phyloP scores from a whole-genome alignment of 352 stramenopile species.

The Phytophthora parvispora region DNA sequence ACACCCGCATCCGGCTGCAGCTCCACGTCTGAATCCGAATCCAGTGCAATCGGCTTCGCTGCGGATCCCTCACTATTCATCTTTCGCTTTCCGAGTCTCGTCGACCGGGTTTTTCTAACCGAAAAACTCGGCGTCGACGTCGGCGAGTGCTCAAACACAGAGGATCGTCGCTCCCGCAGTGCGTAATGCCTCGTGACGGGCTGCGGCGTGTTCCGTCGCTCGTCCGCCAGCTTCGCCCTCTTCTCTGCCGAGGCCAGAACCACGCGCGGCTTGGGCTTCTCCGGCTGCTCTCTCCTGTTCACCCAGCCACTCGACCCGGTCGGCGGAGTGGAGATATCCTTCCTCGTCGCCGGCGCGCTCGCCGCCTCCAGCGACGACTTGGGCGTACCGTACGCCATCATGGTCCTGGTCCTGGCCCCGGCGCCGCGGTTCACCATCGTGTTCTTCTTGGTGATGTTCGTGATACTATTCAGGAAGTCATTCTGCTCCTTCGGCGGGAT shows the following conservation, averaged over 20 bases:
- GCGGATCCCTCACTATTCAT: conserved; percentile 43
- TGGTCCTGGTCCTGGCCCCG: background rate
- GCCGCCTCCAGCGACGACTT: conserved; percentile 30
- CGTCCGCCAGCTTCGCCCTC: conserved; percentile 6
- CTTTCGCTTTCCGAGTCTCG: conserved; percentile 33
- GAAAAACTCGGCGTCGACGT: background rate
- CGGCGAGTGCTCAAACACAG: background rate
- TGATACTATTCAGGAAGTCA: conserved; percentile 18
- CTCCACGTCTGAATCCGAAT: conserved; percentile 52
- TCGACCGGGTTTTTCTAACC: background rate
- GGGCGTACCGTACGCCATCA: conserved; percentile 7
- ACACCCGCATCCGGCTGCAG: background rate
- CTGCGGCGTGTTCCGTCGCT: background rate
- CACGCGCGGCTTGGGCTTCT: conserved; percentile 3
- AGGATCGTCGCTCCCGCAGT: conserved; percentile 19
- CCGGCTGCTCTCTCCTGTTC: conserved; percentile 9
- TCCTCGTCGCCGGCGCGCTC: conserved; percentile 27
- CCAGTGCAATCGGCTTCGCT: conserved; percentile 59
- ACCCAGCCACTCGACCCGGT: conserved; percentile 28
- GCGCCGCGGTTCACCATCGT: conserved; percentile 31
- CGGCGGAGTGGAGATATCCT: conserved; percentile 2
- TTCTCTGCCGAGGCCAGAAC: conserved; percentile 5
- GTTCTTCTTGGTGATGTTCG: conserved; percentile 18
- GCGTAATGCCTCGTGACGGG: conserved; percentile 8
- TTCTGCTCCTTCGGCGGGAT: conserved; percentile 36